Conservation (phyloP, 768 basidiomycete genomes). For the Mrakia frigida region DNA sequence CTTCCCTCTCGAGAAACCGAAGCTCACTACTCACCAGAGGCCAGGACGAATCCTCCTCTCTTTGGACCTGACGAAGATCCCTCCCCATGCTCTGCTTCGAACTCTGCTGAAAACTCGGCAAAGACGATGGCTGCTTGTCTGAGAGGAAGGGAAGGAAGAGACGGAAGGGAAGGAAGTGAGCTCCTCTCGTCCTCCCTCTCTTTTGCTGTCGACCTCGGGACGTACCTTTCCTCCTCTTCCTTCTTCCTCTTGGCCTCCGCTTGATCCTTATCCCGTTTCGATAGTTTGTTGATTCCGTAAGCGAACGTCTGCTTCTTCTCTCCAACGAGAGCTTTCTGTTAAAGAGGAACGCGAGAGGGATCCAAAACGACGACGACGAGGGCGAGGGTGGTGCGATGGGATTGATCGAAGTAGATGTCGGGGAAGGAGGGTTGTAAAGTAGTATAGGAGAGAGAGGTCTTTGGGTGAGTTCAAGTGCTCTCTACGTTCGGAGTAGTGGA, state of each 20-base stretch:
- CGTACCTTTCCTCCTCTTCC: conserved; percentile 50
- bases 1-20: background rate
- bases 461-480: background rate
- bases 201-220: background rate
- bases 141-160: background rate
- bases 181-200: conserved; percentile 20
- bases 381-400: background rate
- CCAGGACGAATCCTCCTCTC: conserved; percentile 44
- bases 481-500: too few relatives aligned
- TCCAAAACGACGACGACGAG: background rate
- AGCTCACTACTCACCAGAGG: conserved; percentile 37
- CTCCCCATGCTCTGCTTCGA: conserved; percentile 36
- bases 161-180: background rate
- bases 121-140: conserved; percentile 40
- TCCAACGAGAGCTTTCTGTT: conserved; percentile 55
- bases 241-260: conserved; percentile 82
- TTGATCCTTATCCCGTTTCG: conserved; percentile 82
- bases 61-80: conserved; percentile 27
- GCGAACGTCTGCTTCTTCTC: conserved; percentile 79
- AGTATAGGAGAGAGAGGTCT: background rate
- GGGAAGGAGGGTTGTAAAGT: background rate
- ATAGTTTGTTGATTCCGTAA: conserved; percentile 78
- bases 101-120: conserved; percentile 43
- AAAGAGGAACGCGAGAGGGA: too few relatives aligned
- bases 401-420: background rate